These are phyloP conservation scores for Verticillium klebahnii DNA, from an alignment of 2,329 filamentous ascomycete species.

Conservation along the genomic window DNA sequence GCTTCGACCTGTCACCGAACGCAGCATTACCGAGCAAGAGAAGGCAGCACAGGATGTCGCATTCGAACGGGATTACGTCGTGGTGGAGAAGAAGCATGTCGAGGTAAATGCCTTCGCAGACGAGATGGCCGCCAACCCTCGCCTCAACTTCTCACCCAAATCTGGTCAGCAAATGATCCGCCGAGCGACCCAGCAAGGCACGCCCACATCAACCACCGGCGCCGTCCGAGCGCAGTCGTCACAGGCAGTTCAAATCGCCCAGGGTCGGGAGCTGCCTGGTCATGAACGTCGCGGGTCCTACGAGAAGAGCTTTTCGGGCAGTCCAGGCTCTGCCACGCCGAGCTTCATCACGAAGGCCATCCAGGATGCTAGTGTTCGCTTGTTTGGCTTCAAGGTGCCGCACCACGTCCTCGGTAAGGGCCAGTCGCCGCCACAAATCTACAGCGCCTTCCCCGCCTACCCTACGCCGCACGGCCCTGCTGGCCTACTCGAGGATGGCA, in stretches of 20 bases:
- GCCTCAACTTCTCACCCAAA: conserved; percentile 49
- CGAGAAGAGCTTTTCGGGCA: conserved; percentile 67
- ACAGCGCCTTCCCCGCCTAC: conserved; percentile 81
- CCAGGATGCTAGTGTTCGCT: conserved; percentile 78
- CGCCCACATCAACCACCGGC: conserved; percentile 63
- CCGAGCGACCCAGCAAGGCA: conserved; percentile 73
- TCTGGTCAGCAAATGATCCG: conserved; percentile 60
- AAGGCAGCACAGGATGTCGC: conserved; percentile 80
- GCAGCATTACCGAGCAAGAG: conserved; percentile 54
- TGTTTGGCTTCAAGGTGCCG: conserved; percentile 68
- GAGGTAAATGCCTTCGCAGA: conserved; percentile 97
- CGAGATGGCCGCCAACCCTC: conserved; percentile 81
- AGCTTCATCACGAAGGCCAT: conserved; percentile 94
- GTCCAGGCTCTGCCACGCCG: conserved; percentile 63
- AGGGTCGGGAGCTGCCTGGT: conserved; percentile 59
- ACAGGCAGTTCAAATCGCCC: conserved; percentile 68
- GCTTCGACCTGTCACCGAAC: conserved; percentile 17
- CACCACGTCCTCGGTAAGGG: conserved; percentile 58
- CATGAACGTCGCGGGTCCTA: conserved; percentile 77
- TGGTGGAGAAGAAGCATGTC: conserved; percentile 91
- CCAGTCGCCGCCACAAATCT: conserved; percentile 68
- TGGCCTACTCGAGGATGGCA: conserved; percentile 65
- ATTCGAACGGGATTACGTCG: conserved; percentile 89
- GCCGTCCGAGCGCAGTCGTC: conserved; percentile 64
- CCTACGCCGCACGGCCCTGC: conserved; percentile 58